Evolutionary conservation across 495 filamentous ascomycete genomes (phyloP), one percentile per base, ranked within the genome.

Genomic region (Talaromyces wortmannii): DNA sequence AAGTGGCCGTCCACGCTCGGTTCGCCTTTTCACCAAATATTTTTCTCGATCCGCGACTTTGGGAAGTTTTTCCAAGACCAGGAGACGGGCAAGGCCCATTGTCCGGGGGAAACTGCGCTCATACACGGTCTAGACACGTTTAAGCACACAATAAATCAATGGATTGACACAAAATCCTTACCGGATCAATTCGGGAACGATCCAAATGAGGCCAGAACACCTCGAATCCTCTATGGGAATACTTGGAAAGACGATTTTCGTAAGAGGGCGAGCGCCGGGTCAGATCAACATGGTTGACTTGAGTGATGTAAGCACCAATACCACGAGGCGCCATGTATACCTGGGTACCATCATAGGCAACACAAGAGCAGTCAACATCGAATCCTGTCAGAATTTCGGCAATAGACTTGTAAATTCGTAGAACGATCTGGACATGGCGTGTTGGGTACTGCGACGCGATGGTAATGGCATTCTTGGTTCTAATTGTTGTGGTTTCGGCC

Each of bases 241-340:
- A 95, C 65, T 95, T 95, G 4, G 87, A 89, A n/a, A 95, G 76
- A 7, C 89, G 85, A 57, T 87, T 92, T 61, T 95, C 89, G 61
- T 92, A 95, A 0, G 88, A 91, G 0, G 89, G 89, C 10, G 87
- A 91, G 12, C 89, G 83, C 4, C 89, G 79, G 6, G 80, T 83
- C 46, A 95, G 76, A 64, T 95, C 89, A 58, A 95, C 80, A 29
- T 81, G 83, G 61, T 95, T 95, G 55, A 76, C 76, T 70, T 95
- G 89, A 7, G 87, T 90, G 52, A 92, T 82, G 60, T 83, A 91
- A 1, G 88, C 79, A n/a, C 78, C 78, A 6, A 95, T 63, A 11
- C 86, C 82, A 2, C 89, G 79, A 7, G 89, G 89, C 8, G 85
- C 80, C 17, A 78, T 79, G 59, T 83, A 90, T 4, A 94, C 88